Conservation (phyloP, 2,329 filamentous ascomycete species). For the Aureobasidium sp. region DNA sequence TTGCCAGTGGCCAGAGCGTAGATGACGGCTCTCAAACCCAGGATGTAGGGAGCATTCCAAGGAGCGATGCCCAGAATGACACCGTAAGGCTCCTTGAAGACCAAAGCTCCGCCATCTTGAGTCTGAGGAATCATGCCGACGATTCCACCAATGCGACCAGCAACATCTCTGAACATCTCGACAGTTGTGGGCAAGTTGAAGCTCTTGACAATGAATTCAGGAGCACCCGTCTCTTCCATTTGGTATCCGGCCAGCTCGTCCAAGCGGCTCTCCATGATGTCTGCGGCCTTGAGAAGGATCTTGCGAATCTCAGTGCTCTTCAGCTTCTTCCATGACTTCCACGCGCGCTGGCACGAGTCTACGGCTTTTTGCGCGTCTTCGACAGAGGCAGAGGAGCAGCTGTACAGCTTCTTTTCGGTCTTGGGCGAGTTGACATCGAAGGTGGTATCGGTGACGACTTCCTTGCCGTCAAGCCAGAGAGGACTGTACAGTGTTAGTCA, state of each 20-base stretch:
- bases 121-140: slow-evolving; percentile 42
- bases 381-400: slow-evolving; percentile 48
- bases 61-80: slow-evolving; percentile 72
- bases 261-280: slow-evolving; percentile 50
- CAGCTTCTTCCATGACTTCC: slow-evolving; percentile 58
- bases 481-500: slow-evolving; percentile 20
- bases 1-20: slow-evolving; percentile 51
- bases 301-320: slow-evolving; percentile 54
- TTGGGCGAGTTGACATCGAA: slow-evolving; percentile 51
- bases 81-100: slow-evolving; percentile 68
- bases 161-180: slow-evolving; percentile 44
- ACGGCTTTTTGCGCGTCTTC: slow-evolving; percentile 48
- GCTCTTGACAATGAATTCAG: slow-evolving; percentile 26
- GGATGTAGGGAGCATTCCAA: slow-evolving; percentile 57
- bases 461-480: slow-evolving; percentile 41
- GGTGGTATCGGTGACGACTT: slow-evolving; percentile 38
- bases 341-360: slow-evolving; percentile 56
- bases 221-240: slow-evolving; percentile 48
- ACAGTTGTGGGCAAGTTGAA: slow-evolving; percentile 34
- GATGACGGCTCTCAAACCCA: slow-evolving; percentile 40
- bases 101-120: slow-evolving; percentile 47
- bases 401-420: slow-evolving; percentile 44
- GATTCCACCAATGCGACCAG: slow-evolving; percentile 40
- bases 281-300: slow-evolving; percentile 61
- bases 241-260: slow-evolving; percentile 55